Evolutionary conservation across 2,329 filamentous ascomycete genomes (phyloP), one percentile per base, ranked within the genome.

Genomic region (Aphanoascus verrucosus): DNA sequence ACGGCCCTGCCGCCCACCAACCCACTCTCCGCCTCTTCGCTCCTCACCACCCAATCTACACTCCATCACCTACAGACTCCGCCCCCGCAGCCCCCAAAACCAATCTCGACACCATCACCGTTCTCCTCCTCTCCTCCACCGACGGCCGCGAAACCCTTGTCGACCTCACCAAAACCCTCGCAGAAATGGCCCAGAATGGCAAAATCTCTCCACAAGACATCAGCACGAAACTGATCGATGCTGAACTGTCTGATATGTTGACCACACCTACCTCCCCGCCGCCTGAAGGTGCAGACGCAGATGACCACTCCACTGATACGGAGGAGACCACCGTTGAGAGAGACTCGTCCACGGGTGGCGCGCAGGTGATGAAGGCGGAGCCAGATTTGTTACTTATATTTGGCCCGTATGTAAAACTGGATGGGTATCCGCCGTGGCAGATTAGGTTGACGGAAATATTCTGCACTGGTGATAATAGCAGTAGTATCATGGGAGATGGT

Each of bases 391-490:
- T 98, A 55, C 80, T 98, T 52, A 73, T 95, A 7, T 98, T 98
- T 67, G 83, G 85, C 1, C 87, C 90, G 3, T 81, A 83, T 48
- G 82, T 97, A 52, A 84, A 89, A 66, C 72, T 98, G 43, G 84
- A 88, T 52, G 89, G 93, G 8, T 98, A 97, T 67, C 93, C 93
- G 8, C 93, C 93, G 0, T 98, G 93, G 93, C 93, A 96, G 71
- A 80, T 97, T 57, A 81, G 93, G 42, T 73, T 98, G 65, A 96
- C 90, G 0, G 93, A 98, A 75, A 96, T 98, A 55, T 96, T 90
- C 66, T 81, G 74, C 67, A 79, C 79, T 2, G 71, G 72, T 5
- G 67, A 71, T 55, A 70, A 66, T 46, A 67, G 61, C 42, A 67
- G 67, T 46, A 63, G 63, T 28, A 58, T 67, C 37, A 65, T 62